phyloP scores from a whole-genome alignment of 164 flowering plant genomes.

The Hamamelis virginiana region DNA sequence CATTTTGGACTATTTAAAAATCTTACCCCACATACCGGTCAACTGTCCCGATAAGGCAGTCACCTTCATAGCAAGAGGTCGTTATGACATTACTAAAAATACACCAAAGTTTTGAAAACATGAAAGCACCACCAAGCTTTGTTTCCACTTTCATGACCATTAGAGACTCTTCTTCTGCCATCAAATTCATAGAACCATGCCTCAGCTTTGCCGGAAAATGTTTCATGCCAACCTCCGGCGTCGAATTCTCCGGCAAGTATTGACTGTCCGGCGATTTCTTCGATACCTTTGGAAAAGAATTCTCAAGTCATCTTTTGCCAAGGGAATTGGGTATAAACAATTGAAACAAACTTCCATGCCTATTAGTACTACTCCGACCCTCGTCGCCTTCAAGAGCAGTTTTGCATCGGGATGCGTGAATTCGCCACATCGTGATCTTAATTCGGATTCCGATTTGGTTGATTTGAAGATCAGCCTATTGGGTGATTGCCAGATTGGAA shows the following conservation, averaged over 20 bases:
- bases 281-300: conserved; percentile 17
- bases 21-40: conserved; percentile 8
- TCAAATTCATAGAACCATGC: conserved; percentile 5
- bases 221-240: conserved; percentile 14
- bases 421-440: neutral
- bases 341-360: conserved; percentile 4
- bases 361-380: neutral
- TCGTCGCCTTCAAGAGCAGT: neutral
- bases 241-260: conserved; percentile 12
- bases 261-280: conserved; percentile 23
- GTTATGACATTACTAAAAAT: conserved; percentile 10
- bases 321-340: conserved; percentile 20
- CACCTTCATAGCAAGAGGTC: conserved; percentile 14
- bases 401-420: conserved; percentile 3
- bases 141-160: conserved; percentile 21
- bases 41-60: conserved; percentile 23
- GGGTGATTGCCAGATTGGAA: conserved; percentile 47
- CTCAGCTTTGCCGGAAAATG: conserved; percentile 13
- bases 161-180: conserved; percentile 6
- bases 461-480: conserved; percentile 42
- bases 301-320: conserved; percentile 18
- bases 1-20: conserved; percentile 9
- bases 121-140: conserved; percentile 1
- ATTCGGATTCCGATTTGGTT: conserved; percentile 34
- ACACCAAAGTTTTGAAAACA: conserved; percentile 7